A percentile compares a stretch with the other conserved stretches of the same genome.
Evolutionary conservation across 2,329 filamentous ascomycete species (phyloP).

Genomic region (Hypoxylon sp.): DNA sequence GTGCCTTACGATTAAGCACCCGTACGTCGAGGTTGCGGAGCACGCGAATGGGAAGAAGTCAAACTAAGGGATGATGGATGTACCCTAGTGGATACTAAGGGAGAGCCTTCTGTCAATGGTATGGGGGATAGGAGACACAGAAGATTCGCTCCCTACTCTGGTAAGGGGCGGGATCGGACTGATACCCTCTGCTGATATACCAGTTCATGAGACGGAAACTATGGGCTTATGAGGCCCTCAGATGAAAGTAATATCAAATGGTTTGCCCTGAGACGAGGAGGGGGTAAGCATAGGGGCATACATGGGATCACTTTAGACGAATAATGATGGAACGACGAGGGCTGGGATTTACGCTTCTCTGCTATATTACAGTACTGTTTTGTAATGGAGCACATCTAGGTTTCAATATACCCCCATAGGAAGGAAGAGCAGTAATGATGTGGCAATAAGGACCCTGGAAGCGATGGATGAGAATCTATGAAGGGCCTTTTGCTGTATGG

Average conservation of each 20-base stretch:
- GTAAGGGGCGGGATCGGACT: not conserved
- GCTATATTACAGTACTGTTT: not conserved
- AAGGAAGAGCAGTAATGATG: not conserved
- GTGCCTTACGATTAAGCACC: slow-evolving; percentile 97
- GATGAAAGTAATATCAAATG: not conserved
- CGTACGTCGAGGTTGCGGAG: slow-evolving; percentile 65
- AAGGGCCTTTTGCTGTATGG: not conserved
- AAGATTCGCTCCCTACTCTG: not conserved
- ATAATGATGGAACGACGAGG: slow-evolving; percentile 25
- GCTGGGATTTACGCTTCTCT: slow-evolving; percentile 16
- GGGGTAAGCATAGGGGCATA: not conserved
- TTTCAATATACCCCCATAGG: slow-evolving; percentile 28
- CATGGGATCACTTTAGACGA: not conserved
- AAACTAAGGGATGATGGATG: slow-evolving; percentile 24
- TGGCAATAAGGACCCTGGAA: not conserved
- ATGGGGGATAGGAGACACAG: not conserved
- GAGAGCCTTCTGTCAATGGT: not conserved
- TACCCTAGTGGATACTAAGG: not conserved
- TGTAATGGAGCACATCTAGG: slow-evolving; percentile 16
- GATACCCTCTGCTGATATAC: not conserved
- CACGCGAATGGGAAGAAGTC: slow-evolving; percentile 60
- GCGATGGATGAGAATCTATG: not conserved
- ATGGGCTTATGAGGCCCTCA: not conserved
- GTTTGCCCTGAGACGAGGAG: not conserved
- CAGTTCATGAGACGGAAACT: not conserved